Evolutionary conservation across 2,329 filamentous ascomycete genomes (phyloP).

Genomic region (Arthroderma uncinatum): DNA sequence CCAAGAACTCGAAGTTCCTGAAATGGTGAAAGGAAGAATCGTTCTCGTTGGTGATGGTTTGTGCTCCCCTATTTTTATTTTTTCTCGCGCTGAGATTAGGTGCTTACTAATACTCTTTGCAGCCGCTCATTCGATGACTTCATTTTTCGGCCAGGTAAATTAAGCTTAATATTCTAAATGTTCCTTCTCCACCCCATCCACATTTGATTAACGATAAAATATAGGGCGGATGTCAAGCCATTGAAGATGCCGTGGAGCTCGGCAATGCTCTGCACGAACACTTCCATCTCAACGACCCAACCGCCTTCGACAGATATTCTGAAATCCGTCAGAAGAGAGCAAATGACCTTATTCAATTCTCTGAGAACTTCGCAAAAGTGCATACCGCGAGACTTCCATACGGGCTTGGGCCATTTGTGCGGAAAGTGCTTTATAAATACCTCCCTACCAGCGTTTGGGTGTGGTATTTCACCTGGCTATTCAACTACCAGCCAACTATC

Average conservation of each 20-base stretch:
- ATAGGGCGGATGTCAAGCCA: constrained; percentile 10
- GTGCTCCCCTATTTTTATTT: background rate
- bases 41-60: constrained; percentile 8
- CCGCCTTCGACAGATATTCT: constrained; percentile 8
- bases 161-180: background rate
- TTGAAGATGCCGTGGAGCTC: constrained; percentile 11
- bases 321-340: constrained; percentile 9
- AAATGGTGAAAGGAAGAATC: constrained; percentile 10
- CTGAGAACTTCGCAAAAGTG: constrained; percentile 9
- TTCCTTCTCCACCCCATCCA: background rate
- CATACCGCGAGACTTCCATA: constrained; percentile 10
- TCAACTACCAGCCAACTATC: constrained; percentile 8
- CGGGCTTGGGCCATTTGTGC: constrained; percentile 7
- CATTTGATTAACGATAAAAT: background rate
- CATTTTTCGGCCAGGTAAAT: constrained; percentile 11
- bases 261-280: constrained; percentile 9
- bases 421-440: constrained; percentile 9
- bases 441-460: constrained; percentile 7
- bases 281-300: constrained; percentile 6
- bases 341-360: constrained; percentile 7
- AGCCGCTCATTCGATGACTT: constrained; percentile 11
- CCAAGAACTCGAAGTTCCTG: constrained; percentile 8
- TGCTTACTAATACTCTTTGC: background rate
- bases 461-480: constrained; percentile 9
- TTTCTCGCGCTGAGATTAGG: background rate